Conservation (phyloP, 2,329 filamentous ascomycete genomes). For the Colletotrichum phormii region DNA sequence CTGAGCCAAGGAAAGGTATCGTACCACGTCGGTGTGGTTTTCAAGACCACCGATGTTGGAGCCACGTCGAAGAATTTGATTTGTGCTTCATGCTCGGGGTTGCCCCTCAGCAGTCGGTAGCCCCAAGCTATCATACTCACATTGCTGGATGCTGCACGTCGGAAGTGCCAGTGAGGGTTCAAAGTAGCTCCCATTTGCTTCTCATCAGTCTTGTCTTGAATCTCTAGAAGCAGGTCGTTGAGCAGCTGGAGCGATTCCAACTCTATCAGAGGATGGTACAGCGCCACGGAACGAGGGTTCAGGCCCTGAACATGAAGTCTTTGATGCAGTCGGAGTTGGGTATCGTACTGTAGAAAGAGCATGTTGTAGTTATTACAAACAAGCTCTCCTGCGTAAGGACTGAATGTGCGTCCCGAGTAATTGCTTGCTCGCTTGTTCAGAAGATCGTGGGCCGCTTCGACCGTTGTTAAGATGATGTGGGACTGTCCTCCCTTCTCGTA, state of each 20-base stretch:
- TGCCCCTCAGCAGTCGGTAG: slow-evolving; percentile 2
- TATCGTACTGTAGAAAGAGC: slow-evolving; percentile 21
- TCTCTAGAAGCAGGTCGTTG: neutral
- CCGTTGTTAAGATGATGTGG: slow-evolving; percentile 10
- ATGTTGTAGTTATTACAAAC: slow-evolving; percentile 5
- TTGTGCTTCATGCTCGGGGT: neutral
- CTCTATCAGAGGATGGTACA: slow-evolving; percentile 1
- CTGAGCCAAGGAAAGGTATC: slow-evolving; percentile 15
- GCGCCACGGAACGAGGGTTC: neutral
- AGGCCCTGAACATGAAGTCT: slow-evolving; percentile 5
- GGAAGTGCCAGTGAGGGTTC: slow-evolving; percentile 3
- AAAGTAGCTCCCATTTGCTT: neutral
- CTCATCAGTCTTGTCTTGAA: neutral
- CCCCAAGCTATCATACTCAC: slow-evolving; percentile 12
- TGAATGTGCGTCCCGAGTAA: slow-evolving; percentile 8
- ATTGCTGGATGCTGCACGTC: slow-evolving; percentile 3
- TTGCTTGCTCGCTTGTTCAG: slow-evolving; percentile 19
- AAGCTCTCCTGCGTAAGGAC: neutral
- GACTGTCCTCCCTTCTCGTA: neutral
- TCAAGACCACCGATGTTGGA: neutral
- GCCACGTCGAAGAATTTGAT: neutral
- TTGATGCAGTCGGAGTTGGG: slow-evolving; percentile 3
- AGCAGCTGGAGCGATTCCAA: slow-evolving; percentile 16
- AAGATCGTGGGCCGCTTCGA: slow-evolving; percentile 23
- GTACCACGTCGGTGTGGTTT: neutral